A percentile compares a stretch with the other conserved stretches of the same genome.
Evolutionary conservation across 1,284 basidiomycete species (phyloP).

Genomic region (Ustanciosporium gigantosporum): DNA sequence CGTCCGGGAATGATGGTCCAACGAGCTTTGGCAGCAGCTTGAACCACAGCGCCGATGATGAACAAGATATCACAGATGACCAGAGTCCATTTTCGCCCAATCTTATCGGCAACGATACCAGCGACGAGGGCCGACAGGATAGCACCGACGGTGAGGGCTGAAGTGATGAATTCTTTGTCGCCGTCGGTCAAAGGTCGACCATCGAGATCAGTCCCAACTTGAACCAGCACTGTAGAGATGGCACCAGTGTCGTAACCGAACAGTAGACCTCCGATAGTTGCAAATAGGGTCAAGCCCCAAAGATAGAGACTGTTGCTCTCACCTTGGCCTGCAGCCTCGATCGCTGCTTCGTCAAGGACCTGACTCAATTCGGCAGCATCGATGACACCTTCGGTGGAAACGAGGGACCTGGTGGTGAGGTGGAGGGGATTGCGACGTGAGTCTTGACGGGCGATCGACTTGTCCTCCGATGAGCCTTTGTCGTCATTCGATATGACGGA

Average conservation of each 20-base stretch:
- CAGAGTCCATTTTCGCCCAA: slow-evolving; percentile 61
- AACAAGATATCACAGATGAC: slow-evolving; percentile 52
- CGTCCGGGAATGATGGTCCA: slow-evolving; percentile 61
- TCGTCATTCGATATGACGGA: slow-evolving; percentile 16
- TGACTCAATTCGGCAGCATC: slow-evolving; percentile 22
- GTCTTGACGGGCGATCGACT: slow-evolving; percentile 1
- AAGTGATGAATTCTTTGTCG: slow-evolving; percentile 44
- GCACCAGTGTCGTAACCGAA: slow-evolving; percentile 44
- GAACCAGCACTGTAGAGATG: slow-evolving; percentile 27
- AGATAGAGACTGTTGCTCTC: slow-evolving; percentile 35
- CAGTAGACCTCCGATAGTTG: slow-evolving; percentile 33
- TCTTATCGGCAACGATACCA: slow-evolving; percentile 57
- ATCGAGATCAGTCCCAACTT: slow-evolving; percentile 33
- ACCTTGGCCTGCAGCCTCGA: slow-evolving; percentile 42
- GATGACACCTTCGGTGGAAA: slow-evolving; percentile 32
- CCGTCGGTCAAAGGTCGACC: slow-evolving; percentile 19
- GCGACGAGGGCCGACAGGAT: slow-evolving; percentile 55
- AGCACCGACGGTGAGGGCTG: slow-evolving; percentile 38
- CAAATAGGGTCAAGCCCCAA: slow-evolving; percentile 37
- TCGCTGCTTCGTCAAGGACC: slow-evolving; percentile 42
- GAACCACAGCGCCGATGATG: slow-evolving; percentile 60
- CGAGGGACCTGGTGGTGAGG: slow-evolving; percentile 29
- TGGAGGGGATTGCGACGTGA: background rate
- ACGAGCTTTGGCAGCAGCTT: slow-evolving; percentile 58
- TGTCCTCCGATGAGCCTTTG: slow-evolving; percentile 11